Evolutionary conservation across 140 eudicot species (phyloP).

Genomic region (Flaveria floridana): DNA sequence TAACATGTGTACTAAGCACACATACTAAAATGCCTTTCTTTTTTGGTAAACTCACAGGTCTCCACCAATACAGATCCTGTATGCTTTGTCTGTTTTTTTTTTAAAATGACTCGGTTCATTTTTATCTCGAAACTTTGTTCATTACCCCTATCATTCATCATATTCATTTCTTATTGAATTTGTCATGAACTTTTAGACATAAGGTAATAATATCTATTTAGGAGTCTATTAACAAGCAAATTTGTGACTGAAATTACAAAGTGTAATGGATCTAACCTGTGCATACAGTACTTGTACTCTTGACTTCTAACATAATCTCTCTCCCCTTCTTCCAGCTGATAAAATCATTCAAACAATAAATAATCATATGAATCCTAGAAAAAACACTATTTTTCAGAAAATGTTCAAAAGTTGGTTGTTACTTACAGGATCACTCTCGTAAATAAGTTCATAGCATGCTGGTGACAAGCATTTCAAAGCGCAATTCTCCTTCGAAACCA

Average conservation of each 20-base stretch:
- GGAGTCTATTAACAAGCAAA: not conserved
- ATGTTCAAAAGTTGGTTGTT: not conserved
- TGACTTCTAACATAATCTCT: slow-evolving; percentile 67
- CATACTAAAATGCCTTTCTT: too few relatives aligned
- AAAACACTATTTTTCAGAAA: not conserved
- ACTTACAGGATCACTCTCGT: slow-evolving; percentile 95
- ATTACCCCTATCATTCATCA: too few relatives aligned
- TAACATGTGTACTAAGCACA: not conserved
- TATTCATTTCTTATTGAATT: too few relatives aligned
- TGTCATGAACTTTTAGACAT: not conserved
- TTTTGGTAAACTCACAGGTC: not conserved
- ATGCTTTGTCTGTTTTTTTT: too few relatives aligned
- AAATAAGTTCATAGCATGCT: slow-evolving; percentile 75
- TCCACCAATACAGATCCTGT: not conserved
- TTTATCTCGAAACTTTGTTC: too few relatives aligned
- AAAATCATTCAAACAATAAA: slow-evolving; percentile 11
- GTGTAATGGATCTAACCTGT: slow-evolving; percentile 48
- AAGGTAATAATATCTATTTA: not conserved
- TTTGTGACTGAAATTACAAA: not conserved
- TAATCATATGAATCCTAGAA: not conserved
- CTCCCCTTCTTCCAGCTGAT: slow-evolving; percentile 94
- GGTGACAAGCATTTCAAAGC: slow-evolving; percentile 84
- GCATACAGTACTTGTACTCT: slow-evolving; percentile 91
- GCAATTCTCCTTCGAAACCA: slow-evolving; percentile 83
- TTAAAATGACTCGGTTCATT: too few relatives aligned